These are phyloP conservation scores for Paramecium primaurelia DNA, from an alignment of 73 alveolate species.

Conservation along the genomic window DNA sequence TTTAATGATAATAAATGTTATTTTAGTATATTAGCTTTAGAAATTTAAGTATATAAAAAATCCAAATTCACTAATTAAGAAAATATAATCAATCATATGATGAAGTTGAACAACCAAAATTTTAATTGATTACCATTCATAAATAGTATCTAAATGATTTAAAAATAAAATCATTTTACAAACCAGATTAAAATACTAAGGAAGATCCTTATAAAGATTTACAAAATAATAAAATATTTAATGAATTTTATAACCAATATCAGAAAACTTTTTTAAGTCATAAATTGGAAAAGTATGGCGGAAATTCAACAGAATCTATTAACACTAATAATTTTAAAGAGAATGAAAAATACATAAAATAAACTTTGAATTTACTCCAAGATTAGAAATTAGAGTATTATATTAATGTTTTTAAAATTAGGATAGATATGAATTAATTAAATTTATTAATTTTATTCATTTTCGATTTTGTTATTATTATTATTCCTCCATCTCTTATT, in stretches of 20 bases:
- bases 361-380: background rate
- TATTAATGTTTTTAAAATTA: background rate
- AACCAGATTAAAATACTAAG: background rate
- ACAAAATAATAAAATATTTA: background rate
- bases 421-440: background rate
- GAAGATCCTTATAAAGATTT: background rate
- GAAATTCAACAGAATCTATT: background rate
- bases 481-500: background rate
- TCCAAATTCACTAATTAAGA: background rate
- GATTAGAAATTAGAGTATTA: background rate
- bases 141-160: background rate
- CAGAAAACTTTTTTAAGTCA: background rate
- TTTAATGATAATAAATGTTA: background rate
- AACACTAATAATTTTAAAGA: background rate
- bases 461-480: background rate
- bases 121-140: background rate
- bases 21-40: background rate
- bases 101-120: background rate
- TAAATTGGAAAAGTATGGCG: constrained; percentile 10
- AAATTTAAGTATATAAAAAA: background rate
- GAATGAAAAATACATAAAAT: background rate
- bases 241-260: background rate
- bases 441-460: background rate
- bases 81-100: background rate
- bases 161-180: background rate